Evolutionary conservation across 106 monocot genomes (phyloP), one percentile per base, ranked within the genome.

Genomic region (Iris macrosiphon): DNA sequence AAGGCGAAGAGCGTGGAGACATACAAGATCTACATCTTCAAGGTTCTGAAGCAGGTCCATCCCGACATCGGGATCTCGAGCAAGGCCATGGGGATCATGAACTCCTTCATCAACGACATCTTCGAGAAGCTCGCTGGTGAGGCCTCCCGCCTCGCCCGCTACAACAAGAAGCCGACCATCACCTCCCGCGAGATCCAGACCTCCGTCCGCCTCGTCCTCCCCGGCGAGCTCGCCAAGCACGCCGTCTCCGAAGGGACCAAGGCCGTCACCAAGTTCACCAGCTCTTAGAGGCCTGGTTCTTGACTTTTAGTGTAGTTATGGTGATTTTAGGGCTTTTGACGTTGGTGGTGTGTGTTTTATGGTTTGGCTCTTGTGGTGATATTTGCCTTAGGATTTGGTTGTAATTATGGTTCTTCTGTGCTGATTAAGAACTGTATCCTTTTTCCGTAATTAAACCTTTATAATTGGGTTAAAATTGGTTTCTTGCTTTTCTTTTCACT

Each of bases 21-120:
- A 2, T 93, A 93, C 84, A 93, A 93, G 80, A 93, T 88, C 71
- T 93, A 93, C 84, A 93, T 93, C 63, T 93, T 93, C 84, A 94
- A 94, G 84, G 93, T 94, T 12, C 46, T 94, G 39, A 94, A 94
- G 73, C 93, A 94, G 81, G 93, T 94, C 3, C 94, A 88, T 57
- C 94, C 88, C 11, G 94, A 94, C 64, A 88, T 94, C 69, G 94
- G 94, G 42, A 94, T 94, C 57, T 81, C 81, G 24, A 79, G 75
- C 81, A 94, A 94, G 84, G 88, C 94, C 55, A 94, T 94, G 94
- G 71, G 75, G 24, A 93, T 93, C 74, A 93, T 93, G 93, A 88
- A 93, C 84, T 75, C 75, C 50, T 94, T 88, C 78, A 88, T 94
- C 57, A 94, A 94, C 67, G 93, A 94, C 46, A 88, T 88, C 66